Evolutionary conservation across 176 grass and related monocot species (phyloP).

Genomic region (Oryza brachyantha): DNA sequence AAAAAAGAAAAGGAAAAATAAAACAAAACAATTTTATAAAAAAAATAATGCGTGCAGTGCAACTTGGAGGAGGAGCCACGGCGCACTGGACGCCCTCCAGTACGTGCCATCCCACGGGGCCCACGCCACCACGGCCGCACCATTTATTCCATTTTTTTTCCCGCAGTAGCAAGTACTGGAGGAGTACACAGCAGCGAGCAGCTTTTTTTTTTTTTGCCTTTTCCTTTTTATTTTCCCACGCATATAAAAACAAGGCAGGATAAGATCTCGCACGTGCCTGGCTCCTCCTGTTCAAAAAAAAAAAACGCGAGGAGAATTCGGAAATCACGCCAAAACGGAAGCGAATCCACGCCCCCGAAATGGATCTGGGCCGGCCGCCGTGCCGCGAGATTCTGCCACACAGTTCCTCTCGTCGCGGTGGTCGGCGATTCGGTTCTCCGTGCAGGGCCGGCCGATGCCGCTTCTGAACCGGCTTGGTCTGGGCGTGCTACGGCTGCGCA

Average conservation of each 20-base stretch:
- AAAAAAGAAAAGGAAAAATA: not conserved
- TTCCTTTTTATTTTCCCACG: not conserved
- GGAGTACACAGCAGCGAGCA: not conserved
- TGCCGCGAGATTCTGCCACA: no score
- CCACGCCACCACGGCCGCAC: not conserved
- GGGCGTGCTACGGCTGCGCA: not conserved
- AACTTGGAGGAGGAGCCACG: not conserved
- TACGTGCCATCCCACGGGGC: no score
- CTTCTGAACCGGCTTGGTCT: conserved; percentile 16
- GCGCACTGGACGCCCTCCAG: not conserved
- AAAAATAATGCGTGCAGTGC: not conserved
- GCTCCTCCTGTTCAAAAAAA: no score
- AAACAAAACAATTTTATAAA: not conserved
- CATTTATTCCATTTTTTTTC: not conserved
- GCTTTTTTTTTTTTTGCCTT: not conserved
- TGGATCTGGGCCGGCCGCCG: not conserved
- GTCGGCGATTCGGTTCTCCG: no score
- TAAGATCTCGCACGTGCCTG: not conserved
- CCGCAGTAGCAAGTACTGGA: no score
- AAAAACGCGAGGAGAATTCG: not conserved
- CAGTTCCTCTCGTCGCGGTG: no score
- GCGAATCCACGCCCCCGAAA: not conserved
- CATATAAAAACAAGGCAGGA: not conserved
- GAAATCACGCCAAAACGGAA: not conserved
- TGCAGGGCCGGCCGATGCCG: conserved; percentile 17